Conservation (phyloP, 169 alveolate genomes). For the Eimeria maxima region DNA sequence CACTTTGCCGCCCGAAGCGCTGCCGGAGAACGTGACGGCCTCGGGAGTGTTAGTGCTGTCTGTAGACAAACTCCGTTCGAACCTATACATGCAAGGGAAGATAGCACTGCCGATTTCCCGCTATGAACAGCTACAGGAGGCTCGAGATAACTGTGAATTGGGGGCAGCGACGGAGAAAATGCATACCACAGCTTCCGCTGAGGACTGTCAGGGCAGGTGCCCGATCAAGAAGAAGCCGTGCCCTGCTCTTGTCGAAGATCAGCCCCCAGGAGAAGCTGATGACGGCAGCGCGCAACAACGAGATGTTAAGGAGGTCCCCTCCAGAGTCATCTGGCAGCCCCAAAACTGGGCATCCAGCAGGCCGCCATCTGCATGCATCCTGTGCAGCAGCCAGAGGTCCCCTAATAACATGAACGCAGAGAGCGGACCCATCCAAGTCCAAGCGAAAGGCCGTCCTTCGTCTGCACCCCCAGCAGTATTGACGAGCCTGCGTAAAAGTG, state of each 20-base stretch:
- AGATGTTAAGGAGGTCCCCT: constrained; percentile 22
- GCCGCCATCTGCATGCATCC: constrained; percentile 5
- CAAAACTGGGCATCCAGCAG: constrained; percentile 49
- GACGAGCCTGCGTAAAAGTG: background rate
- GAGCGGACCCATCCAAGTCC: background rate
- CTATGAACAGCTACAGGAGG: background rate
- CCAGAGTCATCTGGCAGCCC: constrained; percentile 66
- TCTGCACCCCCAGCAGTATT: background rate
- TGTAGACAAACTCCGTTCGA: constrained; percentile 73
- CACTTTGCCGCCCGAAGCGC: constrained; percentile 67
- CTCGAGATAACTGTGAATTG: background rate
- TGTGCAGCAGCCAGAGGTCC: background rate
- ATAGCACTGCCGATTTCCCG: constrained; percentile 57
- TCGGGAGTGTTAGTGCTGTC: constrained; percentile 65
- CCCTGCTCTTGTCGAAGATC: background rate
- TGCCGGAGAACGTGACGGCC: constrained; percentile 83
- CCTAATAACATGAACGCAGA: background rate
- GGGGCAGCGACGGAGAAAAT: background rate
- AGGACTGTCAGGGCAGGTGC: background rate
- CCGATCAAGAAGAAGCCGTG: background rate
- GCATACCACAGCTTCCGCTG: background rate
- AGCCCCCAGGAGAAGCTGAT: background rate
- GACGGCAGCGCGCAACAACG: constrained; percentile 48
- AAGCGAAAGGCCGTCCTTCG: background rate
- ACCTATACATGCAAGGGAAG: constrained; percentile 55